Evolutionary conservation across 1,284 basidiomycete genomes (phyloP).

Genomic region (Moesziomyces aphidis): DNA sequence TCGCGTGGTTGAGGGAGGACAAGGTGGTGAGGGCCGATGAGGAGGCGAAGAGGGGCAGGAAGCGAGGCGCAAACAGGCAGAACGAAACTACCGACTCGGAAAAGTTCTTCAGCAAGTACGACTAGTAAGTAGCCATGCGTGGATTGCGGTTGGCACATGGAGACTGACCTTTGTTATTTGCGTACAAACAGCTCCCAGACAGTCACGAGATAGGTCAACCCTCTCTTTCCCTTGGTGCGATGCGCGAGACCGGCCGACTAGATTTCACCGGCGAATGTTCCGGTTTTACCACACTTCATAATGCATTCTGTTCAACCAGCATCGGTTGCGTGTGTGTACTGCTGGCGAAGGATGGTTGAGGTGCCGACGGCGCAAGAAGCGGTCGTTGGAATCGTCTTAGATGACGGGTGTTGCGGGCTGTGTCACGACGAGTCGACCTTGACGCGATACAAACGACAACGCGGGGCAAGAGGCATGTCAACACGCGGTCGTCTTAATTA

Average conservation of each 20-base stretch:
- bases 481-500: too few relatives aligned
- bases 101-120: constrained; percentile 64
- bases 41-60: constrained; percentile 48
- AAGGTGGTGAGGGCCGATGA: constrained; percentile 49
- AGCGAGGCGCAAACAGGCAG: constrained; percentile 49
- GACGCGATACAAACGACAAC: too few relatives aligned
- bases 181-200: constrained; percentile 23
- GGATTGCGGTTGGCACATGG: not conserved
- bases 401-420: too few relatives aligned
- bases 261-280: too few relatives aligned
- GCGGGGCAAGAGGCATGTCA: too few relatives aligned
- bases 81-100: constrained; percentile 62
- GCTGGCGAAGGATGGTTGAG: not conserved
- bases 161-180: too few relatives aligned
- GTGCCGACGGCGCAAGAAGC: not conserved
- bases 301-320: not conserved
- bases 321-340: not conserved
- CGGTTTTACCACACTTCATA: not conserved
- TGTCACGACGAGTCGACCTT: too few relatives aligned
- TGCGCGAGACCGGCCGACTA: too few relatives aligned
- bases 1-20: constrained; percentile 65
- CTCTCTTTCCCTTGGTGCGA: too few relatives aligned
- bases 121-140: constrained; percentile 34
- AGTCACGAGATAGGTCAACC: constrained; percentile 27
- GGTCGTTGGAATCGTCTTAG: too few relatives aligned